Conservation (phyloP, 257 asterid species). For the Primulina eburnea region DNA sequence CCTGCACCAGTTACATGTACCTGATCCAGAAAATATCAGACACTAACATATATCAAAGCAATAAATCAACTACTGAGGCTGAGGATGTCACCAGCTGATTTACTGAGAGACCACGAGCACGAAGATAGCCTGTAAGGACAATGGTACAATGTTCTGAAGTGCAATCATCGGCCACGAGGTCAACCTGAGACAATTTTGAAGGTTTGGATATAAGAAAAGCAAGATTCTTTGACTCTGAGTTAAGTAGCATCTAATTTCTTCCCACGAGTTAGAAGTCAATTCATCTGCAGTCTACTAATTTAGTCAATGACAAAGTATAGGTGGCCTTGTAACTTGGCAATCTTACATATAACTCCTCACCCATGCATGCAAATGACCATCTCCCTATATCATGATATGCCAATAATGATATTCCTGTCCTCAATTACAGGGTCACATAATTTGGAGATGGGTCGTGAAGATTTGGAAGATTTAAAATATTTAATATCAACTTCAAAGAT, state of each 20-base stretch:
- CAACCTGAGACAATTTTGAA: conserved; percentile 49
- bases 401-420: not conserved
- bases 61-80: conserved; percentile 27
- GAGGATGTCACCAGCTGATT: conserved; percentile 76
- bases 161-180: conserved; percentile 40
- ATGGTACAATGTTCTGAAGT: conserved; percentile 61
- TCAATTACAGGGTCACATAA: no score
- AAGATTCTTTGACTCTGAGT: not conserved
- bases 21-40: conserved; percentile 51
- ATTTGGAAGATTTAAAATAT: not conserved
- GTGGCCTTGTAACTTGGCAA: not conserved
- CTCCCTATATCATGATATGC: not conserved
- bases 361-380: not conserved
- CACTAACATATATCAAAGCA: conserved; percentile 12
- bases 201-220: conserved; percentile 9
- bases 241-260: not conserved
- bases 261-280: conserved; percentile 2
- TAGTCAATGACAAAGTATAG: not conserved
- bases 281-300: conserved; percentile 1
- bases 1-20: conserved; percentile 98
- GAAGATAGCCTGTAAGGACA: conserved; percentile 84
- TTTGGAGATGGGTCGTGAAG: not conserved
- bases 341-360: not conserved
- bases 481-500: not conserved
- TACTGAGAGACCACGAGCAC: conserved; percentile 68